These are phyloP conservation scores for Pythium aphanidermatum DNA, from an alignment of 352 stramenopile genomes.

Conservation along the genomic window DNA sequence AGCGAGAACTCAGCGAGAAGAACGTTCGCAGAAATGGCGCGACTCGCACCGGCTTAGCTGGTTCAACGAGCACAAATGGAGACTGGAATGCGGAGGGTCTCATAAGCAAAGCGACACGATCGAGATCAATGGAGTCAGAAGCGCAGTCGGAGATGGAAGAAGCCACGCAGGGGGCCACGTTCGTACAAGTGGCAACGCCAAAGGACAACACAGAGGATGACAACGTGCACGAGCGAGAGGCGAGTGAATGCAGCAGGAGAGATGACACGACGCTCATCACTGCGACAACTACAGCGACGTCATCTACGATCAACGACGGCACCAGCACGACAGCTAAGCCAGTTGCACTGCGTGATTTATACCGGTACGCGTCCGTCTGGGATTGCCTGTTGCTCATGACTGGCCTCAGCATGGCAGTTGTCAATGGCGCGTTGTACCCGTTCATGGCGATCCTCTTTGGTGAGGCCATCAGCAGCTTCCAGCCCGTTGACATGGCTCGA, in stretches of 20 bases:
- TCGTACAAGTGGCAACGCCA: conserved; percentile 10
- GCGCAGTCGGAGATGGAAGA: no score
- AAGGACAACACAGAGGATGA: conserved; percentile 3
- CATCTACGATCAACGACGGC: conserved; percentile 2
- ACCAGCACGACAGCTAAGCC: no score
- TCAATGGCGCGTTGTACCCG: conserved; percentile 25
- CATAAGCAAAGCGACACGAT: no score
- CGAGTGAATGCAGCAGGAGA: neutral
- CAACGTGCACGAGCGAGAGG: neutral
- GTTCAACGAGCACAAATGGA: no score
- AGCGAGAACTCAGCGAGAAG: no score
- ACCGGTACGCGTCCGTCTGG: conserved; percentile 15
- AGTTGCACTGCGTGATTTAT: conserved; percentile 13
- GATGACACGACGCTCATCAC: conserved; percentile 2
- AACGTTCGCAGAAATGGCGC: no score
- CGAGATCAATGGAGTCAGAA: no score
- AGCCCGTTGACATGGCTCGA: conserved; percentile 11
- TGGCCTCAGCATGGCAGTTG: conserved; percentile 11
- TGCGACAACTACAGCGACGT: conserved; percentile 6
- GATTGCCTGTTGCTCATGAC: conserved; percentile 16
- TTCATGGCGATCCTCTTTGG: conserved; percentile 31
- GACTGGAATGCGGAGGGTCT: no score
- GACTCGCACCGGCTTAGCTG: no score
- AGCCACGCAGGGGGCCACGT: neutral
- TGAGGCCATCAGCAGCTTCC: conserved; percentile 18